Base-by-base conservation (phyloP, 371 early-diverging fungal genomes). In the Haplosporangium sp. region DNA sequence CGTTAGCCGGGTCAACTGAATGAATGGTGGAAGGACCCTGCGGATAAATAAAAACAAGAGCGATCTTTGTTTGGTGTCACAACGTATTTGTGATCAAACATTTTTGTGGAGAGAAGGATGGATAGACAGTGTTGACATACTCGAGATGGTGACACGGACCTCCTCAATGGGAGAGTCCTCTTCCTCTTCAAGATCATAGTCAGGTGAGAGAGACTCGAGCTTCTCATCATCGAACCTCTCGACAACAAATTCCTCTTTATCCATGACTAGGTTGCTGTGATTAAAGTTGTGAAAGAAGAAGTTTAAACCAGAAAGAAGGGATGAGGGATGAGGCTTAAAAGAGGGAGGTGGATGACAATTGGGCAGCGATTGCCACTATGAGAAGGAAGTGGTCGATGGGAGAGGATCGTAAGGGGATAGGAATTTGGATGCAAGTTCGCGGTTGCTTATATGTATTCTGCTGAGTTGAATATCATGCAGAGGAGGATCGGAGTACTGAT, bases 111-210 rank as follows among this genome's bases (percentile, higher is more conserved):
- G 15, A 11, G 4, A 19, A 58, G 58, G 38, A 17, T 8, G 58
- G 44, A 19, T 42, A 34, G 61, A 27, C 11, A 3, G 37, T 1
- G 27, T 13, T 2, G 42, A 65, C 70, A 68, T 88, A 86, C 89
- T 88, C 82, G 89, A 84, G 35, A 93, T 92, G 15, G 91, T 89
- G 9, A 89, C 84, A 47, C 91, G 86, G 50, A 93, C 93, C 84
- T 90, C 91, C 83, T 92, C 93, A 66, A 91, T 91, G 35, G 93
- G 93, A 10, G 93, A 93, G 65, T 93, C 83, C 8, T 88, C 92
- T 53, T 92, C 90, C n/a, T 85, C 84, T 20, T 86, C 82, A 10
- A 72, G 59, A n/a, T 62, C 85, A 35, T 92, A 92, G 76, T 89
- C 90, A 11, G 92, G 83, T 4, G 84, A 75, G 55, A 72, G 63